phyloP scores from a whole-genome alignment of 2,329 filamentous ascomycete genomes.

The Diplodia corticola region DNA sequence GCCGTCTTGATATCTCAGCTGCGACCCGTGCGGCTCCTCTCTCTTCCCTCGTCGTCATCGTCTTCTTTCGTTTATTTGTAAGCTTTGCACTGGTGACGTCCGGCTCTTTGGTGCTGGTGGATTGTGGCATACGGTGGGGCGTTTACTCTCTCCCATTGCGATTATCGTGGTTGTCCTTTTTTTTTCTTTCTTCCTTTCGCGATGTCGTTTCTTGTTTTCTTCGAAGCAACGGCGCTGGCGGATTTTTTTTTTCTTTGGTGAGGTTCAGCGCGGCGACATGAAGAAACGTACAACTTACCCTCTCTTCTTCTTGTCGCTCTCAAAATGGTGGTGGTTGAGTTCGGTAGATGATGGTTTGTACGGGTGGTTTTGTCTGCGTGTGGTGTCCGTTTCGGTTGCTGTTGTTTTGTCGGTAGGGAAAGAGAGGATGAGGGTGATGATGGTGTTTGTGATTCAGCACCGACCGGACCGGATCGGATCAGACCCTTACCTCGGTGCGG shows the following conservation, averaged over 20 bases:
- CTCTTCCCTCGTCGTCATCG: not conserved
- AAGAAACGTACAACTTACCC: not conserved
- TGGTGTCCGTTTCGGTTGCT: not conserved
- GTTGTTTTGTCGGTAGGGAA: not conserved
- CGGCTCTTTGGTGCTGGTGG: not conserved
- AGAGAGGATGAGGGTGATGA: not conserved
- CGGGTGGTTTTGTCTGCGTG: not conserved
- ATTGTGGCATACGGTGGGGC: slow-evolving; percentile 10
- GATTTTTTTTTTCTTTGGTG: not conserved
- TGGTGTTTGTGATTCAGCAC: not conserved
- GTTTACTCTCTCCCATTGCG: not conserved
- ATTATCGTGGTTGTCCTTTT: not conserved
- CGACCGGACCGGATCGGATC: not conserved
- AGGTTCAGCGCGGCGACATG: not conserved
- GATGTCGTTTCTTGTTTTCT: not conserved
- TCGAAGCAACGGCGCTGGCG: slow-evolving; percentile 16
- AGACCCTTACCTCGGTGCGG: not conserved
- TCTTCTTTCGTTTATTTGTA: slow-evolving; percentile 6
- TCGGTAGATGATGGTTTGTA: not conserved
- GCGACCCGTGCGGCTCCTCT: slow-evolving; percentile 4
- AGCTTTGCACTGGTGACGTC: not conserved
- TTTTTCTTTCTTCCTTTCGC: not conserved
- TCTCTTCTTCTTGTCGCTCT: not conserved
- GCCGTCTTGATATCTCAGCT: slow-evolving; percentile 13
- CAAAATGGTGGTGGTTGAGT: not conserved